phyloP scores from a whole-genome alignment of 768 basidiomycete species.

The Phanerochaete sordida region DNA sequence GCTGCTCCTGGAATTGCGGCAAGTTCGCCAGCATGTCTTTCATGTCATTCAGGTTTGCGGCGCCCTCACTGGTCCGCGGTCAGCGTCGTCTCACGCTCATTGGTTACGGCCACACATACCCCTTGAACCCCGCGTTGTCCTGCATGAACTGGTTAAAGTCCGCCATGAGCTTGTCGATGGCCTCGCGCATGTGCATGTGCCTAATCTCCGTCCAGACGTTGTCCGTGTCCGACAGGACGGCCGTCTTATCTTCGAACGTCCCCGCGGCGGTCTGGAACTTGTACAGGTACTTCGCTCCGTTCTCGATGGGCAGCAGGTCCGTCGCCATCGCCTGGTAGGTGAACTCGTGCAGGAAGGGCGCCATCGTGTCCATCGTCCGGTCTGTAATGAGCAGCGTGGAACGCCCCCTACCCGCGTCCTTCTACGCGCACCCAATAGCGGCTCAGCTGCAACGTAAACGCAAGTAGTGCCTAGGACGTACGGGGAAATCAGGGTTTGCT shows the following conservation, averaged over 20 bases:
- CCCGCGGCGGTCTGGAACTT: slow-evolving; percentile 91
- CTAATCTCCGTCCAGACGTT: slow-evolving; percentile 89
- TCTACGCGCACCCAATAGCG: slow-evolving; percentile 31
- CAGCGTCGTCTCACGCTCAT: background rate
- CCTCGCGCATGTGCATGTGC: slow-evolving; percentile 98
- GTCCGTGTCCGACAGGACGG: slow-evolving; percentile 82
- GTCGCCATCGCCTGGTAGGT: slow-evolving; percentile 99
- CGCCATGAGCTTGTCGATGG: slow-evolving; percentile 93
- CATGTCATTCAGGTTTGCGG: slow-evolving; percentile 93
- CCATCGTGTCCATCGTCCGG: slow-evolving; percentile 90
- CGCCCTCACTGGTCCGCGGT: slow-evolving; percentile 53
- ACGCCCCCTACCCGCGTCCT: slow-evolving; percentile 60
- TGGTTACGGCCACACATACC: slow-evolving; percentile 43
- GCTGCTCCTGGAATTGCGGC: slow-evolving; percentile 91
- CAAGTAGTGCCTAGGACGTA: slow-evolving; percentile 34
- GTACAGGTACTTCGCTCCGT: slow-evolving; percentile 88
- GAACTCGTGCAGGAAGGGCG: slow-evolving; percentile 94
- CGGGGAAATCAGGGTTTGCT: slow-evolving; percentile 82
- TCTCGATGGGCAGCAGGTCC: slow-evolving; percentile 85
- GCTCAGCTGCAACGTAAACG: background rate
- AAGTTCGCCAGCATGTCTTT: slow-evolving; percentile 97
- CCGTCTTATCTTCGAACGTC: slow-evolving; percentile 83
- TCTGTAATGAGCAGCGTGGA: slow-evolving; percentile 90
- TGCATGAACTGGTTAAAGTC: slow-evolving; percentile 94
- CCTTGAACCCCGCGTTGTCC: slow-evolving; percentile 93